These are phyloP conservation scores for Anisodus acutangulus DNA, from an alignment of 257 asterid genomes.

Conservation along the genomic window DNA sequence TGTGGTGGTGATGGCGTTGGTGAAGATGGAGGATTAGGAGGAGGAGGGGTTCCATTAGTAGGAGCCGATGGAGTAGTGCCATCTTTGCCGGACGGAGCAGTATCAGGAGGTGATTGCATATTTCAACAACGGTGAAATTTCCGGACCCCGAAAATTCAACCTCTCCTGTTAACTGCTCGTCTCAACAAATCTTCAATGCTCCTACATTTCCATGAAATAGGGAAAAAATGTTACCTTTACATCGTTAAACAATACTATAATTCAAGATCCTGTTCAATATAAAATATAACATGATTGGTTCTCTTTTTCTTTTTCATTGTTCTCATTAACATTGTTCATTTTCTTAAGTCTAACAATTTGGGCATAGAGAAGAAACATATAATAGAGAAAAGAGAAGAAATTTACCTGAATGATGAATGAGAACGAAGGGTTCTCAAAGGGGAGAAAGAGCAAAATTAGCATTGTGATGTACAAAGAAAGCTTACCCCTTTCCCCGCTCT, in stretches of 20 bases:
- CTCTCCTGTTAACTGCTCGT: conserved; percentile 36
- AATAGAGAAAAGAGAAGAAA: neutral
- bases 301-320: neutral
- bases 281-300: neutral
- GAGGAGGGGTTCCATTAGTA: conserved; percentile 23
- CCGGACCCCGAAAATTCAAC: conserved; percentile 42
- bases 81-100: conserved; percentile 28
- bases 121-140: conserved; percentile 30
- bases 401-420: conserved; percentile 39
- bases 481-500: conserved; percentile 31
- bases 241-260: neutral
- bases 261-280: neutral
- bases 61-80: conserved; percentile 25
- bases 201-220: conserved; percentile 28
- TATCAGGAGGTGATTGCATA: conserved; percentile 23
- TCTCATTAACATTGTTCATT: neutral
- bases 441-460: conserved; percentile 18
- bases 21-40: conserved; percentile 33
- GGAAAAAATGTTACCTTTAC: neutral
- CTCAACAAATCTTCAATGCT: conserved; percentile 33
- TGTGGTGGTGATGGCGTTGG: conserved; percentile 30
- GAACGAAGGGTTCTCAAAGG: conserved; percentile 20
- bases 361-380: neutral
- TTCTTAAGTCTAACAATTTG: neutral
- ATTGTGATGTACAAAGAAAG: conserved; percentile 33